Base-by-base conservation (phyloP, 306 rosid genomes). In the Bauhinia variegata region DNA sequence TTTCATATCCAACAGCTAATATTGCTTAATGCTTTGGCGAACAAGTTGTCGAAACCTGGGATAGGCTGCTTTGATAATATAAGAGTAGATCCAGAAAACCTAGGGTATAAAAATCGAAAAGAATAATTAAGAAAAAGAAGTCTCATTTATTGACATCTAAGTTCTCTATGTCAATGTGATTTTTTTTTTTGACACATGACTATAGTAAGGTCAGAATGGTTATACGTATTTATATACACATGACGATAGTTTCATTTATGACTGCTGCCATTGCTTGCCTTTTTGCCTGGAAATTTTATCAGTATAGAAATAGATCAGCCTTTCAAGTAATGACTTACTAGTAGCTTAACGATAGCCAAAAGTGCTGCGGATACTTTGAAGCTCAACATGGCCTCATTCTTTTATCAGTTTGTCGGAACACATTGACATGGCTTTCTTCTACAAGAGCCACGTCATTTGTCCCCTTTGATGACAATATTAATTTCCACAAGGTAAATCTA, bases 371-470 rank as follows among this genome's bases (percentile, higher is more conserved):
- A 93, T 81, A 90, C 99, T 47, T 81, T 93, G 8, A 93, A 93
- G 75, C 79, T 90, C 75, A 93, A 93, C 79, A 90, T 93, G 99
- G 97, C 97, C 96, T 93, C 60, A 63, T 90, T 39, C 99, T 93
- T 64, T 72, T 93, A 13, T 97, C 99, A 0, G 97, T 90, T 70
- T 93, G 99, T 61, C 86, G 99, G 11, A 93, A 93, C 77, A 90
- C 91, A 0, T 69, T 90, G 43, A 93, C 99, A 2, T 90, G 99
- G 96, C 97, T 93, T 61, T 88, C 96, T 8, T 93, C 99, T 10
- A 88, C 99, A 0, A 70, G 82, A 44, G 97, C 91, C 47, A 76
- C 91, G 64, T 78, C 77, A 43, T 63, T 93, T 55, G 67, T 93
- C 60, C 95, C 99, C 11, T 88, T 93, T 17, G 99, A 93, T 69